Evolutionary conservation across 164 flowering plant genomes (phyloP), one percentile per base, ranked within the genome.

Genomic region (Dillenia turbinata): DNA sequence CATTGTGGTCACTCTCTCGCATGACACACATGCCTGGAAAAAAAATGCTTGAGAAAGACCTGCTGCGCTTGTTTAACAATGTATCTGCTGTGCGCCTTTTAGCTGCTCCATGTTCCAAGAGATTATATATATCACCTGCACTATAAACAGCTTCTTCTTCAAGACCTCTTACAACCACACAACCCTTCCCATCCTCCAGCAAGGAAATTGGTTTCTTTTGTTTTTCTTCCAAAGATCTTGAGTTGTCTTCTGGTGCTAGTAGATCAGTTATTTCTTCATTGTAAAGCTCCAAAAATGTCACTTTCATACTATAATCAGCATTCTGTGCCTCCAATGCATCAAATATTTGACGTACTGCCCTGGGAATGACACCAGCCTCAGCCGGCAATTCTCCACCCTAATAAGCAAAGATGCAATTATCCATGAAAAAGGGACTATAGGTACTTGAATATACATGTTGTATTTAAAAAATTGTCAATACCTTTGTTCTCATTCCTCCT

Each of bases 401-500:
- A 33, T 26, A 33, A 33, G 40, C 40, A 33, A 33, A 33, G 40
- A 33, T 33, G 40, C 40, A 33, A 33, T 4, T 33, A 7, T 33
- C 40, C 40, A 33, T 33, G 40, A 33, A 33, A 33, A 33, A 7
- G 40, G 40, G 40, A 33, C 40, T 33, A 19, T 19, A 4, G 40
- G 7, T 33, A 33, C 40, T 33, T 5, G 40, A 33, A 33, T 33
- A 33, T 5, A 33, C 40, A 33, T 4, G 4, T 33, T 5, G 40
- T 6, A 33, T 33, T 33, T 33, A 6, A 33, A 33, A 33, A 33
- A 33, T 33, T 33, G 40, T 33, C 40, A 6, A 47, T 76, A 85
- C 94, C 94, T 86, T 84, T 19, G 63, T 80, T 72, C 79, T 82
- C 79, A 78, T 76, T 26, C 83, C 91, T n/a, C 96, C 97, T 67